These are phyloP conservation scores for Pythium vanterpoolii DNA, from an alignment of 352 stramenopile genomes.

Conservation along the genomic window DNA sequence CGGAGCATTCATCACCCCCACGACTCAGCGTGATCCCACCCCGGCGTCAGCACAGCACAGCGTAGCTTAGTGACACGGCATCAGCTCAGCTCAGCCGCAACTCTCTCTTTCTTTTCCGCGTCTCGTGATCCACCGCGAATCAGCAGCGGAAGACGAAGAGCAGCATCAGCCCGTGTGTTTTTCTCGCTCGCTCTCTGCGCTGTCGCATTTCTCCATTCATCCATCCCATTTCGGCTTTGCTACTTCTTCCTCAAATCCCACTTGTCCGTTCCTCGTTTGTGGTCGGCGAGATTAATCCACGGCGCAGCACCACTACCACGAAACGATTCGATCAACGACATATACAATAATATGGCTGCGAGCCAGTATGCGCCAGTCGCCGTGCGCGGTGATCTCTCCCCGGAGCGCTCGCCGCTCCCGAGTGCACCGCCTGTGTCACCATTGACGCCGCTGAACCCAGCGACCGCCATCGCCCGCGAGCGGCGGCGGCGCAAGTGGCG, in stretches of 20 bases:
- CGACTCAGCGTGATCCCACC: too few species aligned
- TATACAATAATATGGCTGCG: background rate
- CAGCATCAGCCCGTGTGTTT: background rate
- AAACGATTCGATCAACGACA: background rate
- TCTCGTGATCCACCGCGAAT: background rate
- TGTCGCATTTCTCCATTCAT: background rate
- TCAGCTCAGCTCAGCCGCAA: too few species aligned
- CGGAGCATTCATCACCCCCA: too few species aligned
- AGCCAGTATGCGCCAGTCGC: slow-evolving; percentile 24
- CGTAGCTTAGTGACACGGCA: too few species aligned
- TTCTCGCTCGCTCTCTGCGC: background rate
- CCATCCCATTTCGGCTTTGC: background rate
- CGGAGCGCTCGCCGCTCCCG: slow-evolving; percentile 9
- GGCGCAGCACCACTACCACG: background rate
- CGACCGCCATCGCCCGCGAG: slow-evolving; percentile 5
- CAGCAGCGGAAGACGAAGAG: background rate
- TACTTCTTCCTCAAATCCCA: background rate
- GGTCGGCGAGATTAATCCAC: background rate
- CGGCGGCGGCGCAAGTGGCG: slow-evolving; percentile 14
- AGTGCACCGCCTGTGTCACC: slow-evolving; percentile 4
- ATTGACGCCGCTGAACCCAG: slow-evolving; percentile 21
- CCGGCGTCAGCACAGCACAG: too few species aligned
- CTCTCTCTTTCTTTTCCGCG: background rate
- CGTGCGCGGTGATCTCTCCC: slow-evolving; percentile 4
- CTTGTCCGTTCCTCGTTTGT: background rate